Evolutionary conservation across 306 rosid species (phyloP).

Genomic region (Cucurbita moschata): DNA sequence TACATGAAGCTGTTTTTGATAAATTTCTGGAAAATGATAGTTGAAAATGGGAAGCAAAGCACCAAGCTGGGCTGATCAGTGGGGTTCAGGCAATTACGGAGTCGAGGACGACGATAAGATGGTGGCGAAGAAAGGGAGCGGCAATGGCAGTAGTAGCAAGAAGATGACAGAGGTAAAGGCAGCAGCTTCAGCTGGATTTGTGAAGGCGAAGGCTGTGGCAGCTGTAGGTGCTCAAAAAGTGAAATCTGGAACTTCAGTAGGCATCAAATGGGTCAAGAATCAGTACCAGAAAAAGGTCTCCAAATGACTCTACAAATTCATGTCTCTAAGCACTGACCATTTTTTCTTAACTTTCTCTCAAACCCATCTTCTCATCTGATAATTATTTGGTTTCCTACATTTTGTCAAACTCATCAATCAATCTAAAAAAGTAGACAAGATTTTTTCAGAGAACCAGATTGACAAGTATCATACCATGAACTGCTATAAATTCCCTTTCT

Average conservation of each 20-base stretch:
- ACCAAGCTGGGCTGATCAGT: conserved; percentile 69
- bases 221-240: conserved; percentile 22
- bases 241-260: conserved; percentile 46
- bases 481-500: background rate
- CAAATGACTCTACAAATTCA: conserved; percentile 21
- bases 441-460: background rate
- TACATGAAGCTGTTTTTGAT: background rate
- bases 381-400: background rate
- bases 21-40: background rate
- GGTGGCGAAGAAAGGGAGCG: conserved; percentile 18
- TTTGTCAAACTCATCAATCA: background rate
- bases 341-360: background rate
- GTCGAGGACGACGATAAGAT: conserved; percentile 14
- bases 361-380: background rate
- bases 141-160: conserved; percentile 28
- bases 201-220: conserved; percentile 23
- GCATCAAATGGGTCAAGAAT: conserved; percentile 62
- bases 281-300: conserved; percentile 47
- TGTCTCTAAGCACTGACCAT: background rate
- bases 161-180: conserved; percentile 40
- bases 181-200: conserved; percentile 27
- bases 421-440: background rate
- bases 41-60: conserved; percentile 56
- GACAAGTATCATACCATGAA: background rate
- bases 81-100: conserved; percentile 38